phyloP scores from a whole-genome alignment of 495 filamentous ascomycete species.

The Annulohypoxylon stygium region DNA sequence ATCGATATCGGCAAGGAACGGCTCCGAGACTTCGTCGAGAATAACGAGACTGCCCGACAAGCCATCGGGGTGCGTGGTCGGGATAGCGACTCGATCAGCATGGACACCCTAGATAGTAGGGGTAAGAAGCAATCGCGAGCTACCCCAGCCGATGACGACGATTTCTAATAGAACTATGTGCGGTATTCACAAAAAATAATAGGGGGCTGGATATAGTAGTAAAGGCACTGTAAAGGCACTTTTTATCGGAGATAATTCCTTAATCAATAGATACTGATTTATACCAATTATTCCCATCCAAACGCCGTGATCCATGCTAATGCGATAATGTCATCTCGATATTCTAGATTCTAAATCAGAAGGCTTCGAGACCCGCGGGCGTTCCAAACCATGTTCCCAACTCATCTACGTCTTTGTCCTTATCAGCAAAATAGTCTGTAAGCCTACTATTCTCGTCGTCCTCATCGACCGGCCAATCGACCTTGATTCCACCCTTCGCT shows the following conservation, averaged over 20 bases:
- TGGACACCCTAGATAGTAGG: conserved; percentile 71
- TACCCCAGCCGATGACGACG: conserved; percentile 60
- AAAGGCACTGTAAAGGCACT: conserved; percentile 22
- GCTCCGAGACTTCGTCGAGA: conserved; percentile 87
- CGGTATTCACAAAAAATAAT: conserved; percentile 33
- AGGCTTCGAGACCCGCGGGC: conserved; percentile 68
- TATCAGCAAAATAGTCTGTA: conserved; percentile 76
- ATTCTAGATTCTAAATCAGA: conserved; percentile 56
- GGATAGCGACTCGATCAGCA: conserved; percentile 63
- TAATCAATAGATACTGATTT: conserved; percentile 35
- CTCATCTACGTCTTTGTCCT: conserved; percentile 66
- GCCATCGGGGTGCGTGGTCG: conserved; percentile 77
- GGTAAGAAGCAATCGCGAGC: conserved; percentile 65
- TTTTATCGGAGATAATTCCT: conserved; percentile 24
- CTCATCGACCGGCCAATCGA: conserved; percentile 87
- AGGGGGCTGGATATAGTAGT: conserved; percentile 47
- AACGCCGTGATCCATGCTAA: conserved; percentile 43
- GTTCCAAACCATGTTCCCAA: conserved; percentile 74
- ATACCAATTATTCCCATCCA: background rate
- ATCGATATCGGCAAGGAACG: conserved; percentile 89
- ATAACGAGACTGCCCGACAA: conserved; percentile 80
- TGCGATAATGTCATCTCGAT: conserved; percentile 32
- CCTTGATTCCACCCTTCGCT: conserved; percentile 68
- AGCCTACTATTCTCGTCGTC: conserved; percentile 74
- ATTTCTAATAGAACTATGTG: conserved; percentile 51